phyloP scores from a whole-genome alignment of 805 yeast genomes.

The Ogataea zsoltii region DNA sequence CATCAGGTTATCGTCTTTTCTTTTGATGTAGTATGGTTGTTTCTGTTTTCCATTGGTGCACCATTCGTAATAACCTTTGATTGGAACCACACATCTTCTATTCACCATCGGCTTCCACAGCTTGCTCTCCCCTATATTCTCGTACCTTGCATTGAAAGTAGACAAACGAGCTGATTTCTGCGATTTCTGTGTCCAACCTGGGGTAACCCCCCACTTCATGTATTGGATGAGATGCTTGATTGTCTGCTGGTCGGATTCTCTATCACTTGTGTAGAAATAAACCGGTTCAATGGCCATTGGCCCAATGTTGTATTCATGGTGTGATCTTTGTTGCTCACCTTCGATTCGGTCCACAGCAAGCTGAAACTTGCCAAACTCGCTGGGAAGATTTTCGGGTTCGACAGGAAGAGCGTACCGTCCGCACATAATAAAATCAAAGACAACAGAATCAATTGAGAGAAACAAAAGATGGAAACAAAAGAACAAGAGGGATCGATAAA shows the following conservation, averaged over 20 bases:
- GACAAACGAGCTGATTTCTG: constrained; percentile 40
- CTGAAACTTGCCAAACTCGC: constrained; percentile 35
- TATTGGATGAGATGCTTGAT: constrained; percentile 37
- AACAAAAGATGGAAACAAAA: background rate
- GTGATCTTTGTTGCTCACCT: constrained; percentile 24
- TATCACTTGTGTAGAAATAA: constrained; percentile 25
- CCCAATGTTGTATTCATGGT: constrained; percentile 55
- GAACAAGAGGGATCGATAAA: too few species aligned
- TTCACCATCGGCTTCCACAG: constrained; percentile 57
- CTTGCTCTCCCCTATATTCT: constrained; percentile 51
- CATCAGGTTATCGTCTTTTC: constrained; percentile 52
- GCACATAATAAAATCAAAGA: constrained; percentile 27
- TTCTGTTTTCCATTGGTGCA: constrained; percentile 35
- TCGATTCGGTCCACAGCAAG: constrained; percentile 29
- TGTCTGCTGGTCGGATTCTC: background rate
- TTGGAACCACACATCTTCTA: constrained; percentile 72
- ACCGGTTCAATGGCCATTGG: constrained; percentile 58
- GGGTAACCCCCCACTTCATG: constrained; percentile 84
- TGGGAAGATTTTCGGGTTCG: constrained; percentile 44
- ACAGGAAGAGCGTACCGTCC: constrained; percentile 37
- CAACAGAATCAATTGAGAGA: background rate
- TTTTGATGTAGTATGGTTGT: constrained; percentile 64
- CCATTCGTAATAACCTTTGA: constrained; percentile 91
- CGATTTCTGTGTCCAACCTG: constrained; percentile 52
- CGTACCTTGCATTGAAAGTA: constrained; percentile 76